Evolutionary conservation across 1,284 basidiomycete species (phyloP).

Genomic region (Pascua guehoae): DNA sequence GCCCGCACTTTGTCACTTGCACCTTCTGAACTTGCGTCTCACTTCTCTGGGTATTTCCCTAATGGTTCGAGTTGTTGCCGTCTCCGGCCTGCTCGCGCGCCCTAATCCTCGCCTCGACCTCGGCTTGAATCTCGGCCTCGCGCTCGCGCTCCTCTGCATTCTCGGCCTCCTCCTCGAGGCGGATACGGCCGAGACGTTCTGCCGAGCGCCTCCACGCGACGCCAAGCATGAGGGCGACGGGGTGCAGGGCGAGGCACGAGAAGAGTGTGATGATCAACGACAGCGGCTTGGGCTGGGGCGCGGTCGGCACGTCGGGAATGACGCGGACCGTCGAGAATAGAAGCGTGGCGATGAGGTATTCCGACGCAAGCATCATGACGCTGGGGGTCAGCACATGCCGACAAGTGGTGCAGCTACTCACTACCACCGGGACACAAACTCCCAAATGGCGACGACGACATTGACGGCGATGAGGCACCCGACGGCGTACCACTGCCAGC

Average conservation of each 20-base stretch:
- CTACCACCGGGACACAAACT: conserved; percentile 33
- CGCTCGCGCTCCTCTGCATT: conserved; percentile 28
- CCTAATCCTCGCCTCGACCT: conserved; percentile 12
- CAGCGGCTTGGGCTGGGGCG: conserved; percentile 38
- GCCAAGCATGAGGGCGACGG: conserved; percentile 38
- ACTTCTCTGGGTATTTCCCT: no score
- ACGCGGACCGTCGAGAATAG: conserved; percentile 40
- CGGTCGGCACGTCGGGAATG: conserved; percentile 32
- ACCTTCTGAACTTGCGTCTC: no score
- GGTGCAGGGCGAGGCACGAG: conserved; percentile 45
- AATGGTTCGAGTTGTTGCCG: no score
- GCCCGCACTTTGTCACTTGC: no score
- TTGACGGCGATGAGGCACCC: conserved; percentile 36
- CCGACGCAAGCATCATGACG: conserved; percentile 40
- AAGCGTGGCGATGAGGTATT: conserved; percentile 44
- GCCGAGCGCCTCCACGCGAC: conserved; percentile 36
- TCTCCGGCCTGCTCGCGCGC: not conserved
- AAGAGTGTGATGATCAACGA: conserved; percentile 41
- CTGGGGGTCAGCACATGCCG: conserved; percentile 8
- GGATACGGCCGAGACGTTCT: conserved; percentile 46
- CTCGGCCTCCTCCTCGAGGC: conserved; percentile 49
- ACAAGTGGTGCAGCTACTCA: conserved; percentile 20
- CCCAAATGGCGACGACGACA: conserved; percentile 40
- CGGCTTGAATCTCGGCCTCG: conserved; percentile 28
- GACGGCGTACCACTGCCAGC: conserved; percentile 44